Conservation (phyloP, 371 early-diverging fungal genomes). For the Apophysomyces trapeziformis region DNA sequence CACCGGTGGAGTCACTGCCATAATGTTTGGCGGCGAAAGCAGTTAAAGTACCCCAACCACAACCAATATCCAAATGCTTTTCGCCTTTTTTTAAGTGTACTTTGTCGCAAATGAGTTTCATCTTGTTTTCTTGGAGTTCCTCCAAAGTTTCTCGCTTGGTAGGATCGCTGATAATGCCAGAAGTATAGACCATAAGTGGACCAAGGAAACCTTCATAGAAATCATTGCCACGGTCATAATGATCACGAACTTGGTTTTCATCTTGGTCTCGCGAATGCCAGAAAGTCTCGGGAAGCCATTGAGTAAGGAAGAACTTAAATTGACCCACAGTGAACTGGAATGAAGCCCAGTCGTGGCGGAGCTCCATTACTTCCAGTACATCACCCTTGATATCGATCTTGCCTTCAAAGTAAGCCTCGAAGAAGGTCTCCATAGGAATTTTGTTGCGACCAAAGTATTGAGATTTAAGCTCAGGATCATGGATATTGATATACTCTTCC, state of each 20-base stretch:
- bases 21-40: conserved; percentile 90
- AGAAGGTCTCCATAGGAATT: conserved; percentile 96
- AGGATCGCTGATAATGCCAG: conserved; percentile 85
- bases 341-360: conserved; percentile 92
- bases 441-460: conserved; percentile 78
- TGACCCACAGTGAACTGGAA: conserved; percentile 87
- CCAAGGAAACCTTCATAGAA: conserved; percentile 96
- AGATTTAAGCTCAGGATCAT: conserved; percentile 75
- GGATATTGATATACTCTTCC: conserved; percentile 87
- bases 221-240: conserved; percentile 98
- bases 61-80: conserved; percentile 95
- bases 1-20: conserved; percentile 88
- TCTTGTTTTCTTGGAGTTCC: conserved; percentile 94
- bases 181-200: conserved; percentile 94
- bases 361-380: conserved; percentile 86
- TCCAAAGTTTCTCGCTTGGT: conserved; percentile 86
- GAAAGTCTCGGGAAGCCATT: conserved; percentile 94
- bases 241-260: conserved; percentile 95
- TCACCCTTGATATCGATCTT: conserved; percentile 93
- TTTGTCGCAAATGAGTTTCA: conserved; percentile 88
- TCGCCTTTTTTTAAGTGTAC: conserved; percentile 89
- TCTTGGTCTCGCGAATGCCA: conserved; percentile 97
- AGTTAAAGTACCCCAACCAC: conserved; percentile 97
- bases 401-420: conserved; percentile 94
- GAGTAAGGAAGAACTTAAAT: conserved; percentile 89